These are phyloP conservation scores for Tuber umbilicatum DNA, from an alignment of 495 filamentous ascomycete genomes.

Conservation along the genomic window DNA sequence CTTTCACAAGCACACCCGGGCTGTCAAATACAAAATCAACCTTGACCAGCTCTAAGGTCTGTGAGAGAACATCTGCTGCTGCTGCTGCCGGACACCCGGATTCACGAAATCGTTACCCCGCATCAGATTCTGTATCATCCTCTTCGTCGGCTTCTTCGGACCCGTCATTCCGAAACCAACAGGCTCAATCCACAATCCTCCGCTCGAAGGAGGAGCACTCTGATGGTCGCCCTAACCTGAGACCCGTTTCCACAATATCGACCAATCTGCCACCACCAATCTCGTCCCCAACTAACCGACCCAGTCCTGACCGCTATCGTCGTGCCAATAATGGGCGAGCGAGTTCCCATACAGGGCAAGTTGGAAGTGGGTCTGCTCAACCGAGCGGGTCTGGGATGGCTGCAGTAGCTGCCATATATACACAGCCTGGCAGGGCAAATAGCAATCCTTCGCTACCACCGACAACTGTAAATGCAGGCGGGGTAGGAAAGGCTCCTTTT, in stretches of 20 bases:
- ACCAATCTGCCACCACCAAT: slow-evolving; percentile 48
- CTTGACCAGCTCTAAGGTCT: slow-evolving; percentile 52
- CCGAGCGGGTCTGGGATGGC: slow-evolving; percentile 47
- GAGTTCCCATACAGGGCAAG: slow-evolving; percentile 17
- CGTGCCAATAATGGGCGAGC: slow-evolving; percentile 47
- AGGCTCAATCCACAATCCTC: slow-evolving; percentile 41
- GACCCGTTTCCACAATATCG: slow-evolving; percentile 51
- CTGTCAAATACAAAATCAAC: slow-evolving; percentile 51
- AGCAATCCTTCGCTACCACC: slow-evolving; percentile 42
- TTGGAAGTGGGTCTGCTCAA: slow-evolving; percentile 41
- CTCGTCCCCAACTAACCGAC: slow-evolving; percentile 49
- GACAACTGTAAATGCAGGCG: slow-evolving; percentile 18
- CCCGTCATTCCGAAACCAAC: slow-evolving; percentile 40
- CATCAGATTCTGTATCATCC: slow-evolving; percentile 58
- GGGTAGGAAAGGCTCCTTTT: slow-evolving; percentile 39
- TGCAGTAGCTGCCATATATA: slow-evolving; percentile 45
- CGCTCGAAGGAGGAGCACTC: slow-evolving; percentile 41
- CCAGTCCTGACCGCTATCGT: slow-evolving; percentile 63
- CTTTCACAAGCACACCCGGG: slow-evolving; percentile 70
- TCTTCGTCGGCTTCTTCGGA: slow-evolving; percentile 48
- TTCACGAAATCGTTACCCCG: slow-evolving; percentile 53
- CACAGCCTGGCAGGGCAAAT: slow-evolving; percentile 40
- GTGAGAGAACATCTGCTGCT: slow-evolving; percentile 55
- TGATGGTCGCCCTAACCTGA: slow-evolving; percentile 41
- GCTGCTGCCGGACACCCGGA: slow-evolving; percentile 38